phyloP scores from a whole-genome alignment of 495 filamentous ascomycete genomes.

The Xylaria telfairii region DNA sequence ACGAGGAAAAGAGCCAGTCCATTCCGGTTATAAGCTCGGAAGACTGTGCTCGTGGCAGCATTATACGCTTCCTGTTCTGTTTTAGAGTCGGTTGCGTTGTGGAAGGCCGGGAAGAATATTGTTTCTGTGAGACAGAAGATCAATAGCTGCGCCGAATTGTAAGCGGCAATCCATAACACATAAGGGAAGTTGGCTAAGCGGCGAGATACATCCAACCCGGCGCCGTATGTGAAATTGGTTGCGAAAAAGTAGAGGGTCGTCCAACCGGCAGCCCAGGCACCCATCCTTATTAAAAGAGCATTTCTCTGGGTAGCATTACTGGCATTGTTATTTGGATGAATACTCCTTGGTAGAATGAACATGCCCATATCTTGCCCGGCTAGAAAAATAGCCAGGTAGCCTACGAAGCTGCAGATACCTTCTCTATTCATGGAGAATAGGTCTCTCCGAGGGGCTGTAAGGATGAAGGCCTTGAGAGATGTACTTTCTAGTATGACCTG shows the following conservation, averaged over 20 bases:
- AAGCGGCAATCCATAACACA: constrained; percentile 86
- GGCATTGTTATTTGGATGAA: constrained; percentile 44
- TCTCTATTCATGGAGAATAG: constrained; percentile 90
- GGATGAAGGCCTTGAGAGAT: constrained; percentile 77
- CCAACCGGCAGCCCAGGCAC: constrained; percentile 69
- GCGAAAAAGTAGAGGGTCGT: constrained; percentile 66
- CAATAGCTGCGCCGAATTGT: constrained; percentile 81
- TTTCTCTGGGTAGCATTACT: constrained; percentile 49
- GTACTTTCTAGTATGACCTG: constrained; percentile 79
- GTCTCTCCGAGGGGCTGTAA: constrained; percentile 78
- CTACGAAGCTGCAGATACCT: constrained; percentile 89
- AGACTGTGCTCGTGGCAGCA: constrained; percentile 73
- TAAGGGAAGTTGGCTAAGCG: constrained; percentile 94
- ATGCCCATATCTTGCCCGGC: constrained; percentile 84
- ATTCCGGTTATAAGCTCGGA: constrained; percentile 86
- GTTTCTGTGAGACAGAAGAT: constrained; percentile 79
- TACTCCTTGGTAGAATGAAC: constrained; percentile 71
- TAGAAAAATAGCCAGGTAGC: constrained; percentile 94
- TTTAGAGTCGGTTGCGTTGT: constrained; percentile 58
- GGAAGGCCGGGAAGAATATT: constrained; percentile 73
- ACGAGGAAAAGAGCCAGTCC: constrained; percentile 85
- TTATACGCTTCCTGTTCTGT: constrained; percentile 65
- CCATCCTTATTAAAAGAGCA: constrained; percentile 65
- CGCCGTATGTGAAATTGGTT: constrained; percentile 70
- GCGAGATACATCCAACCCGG: constrained; percentile 78